Base-by-base conservation (phyloP, 2,329 filamentous ascomycete species). In the Monilinia aucupariae region DNA sequence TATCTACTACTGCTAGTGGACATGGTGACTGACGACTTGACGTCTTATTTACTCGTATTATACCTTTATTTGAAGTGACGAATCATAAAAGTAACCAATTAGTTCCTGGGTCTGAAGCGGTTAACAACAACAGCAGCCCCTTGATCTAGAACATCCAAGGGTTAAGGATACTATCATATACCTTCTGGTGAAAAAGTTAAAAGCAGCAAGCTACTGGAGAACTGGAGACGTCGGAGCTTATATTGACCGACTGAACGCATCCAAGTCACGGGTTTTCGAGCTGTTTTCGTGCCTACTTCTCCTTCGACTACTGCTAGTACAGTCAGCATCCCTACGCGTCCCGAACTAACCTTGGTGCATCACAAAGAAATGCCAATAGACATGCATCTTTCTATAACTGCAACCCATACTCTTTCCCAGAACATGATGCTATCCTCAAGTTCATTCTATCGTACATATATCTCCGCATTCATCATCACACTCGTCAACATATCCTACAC, bases 231-330 rank as follows among this genome's bases (percentile, higher is more conserved):
- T 56, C 54, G 54, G 54, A 56, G 1, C 1, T 56, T 56, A 25
- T 20, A 47, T 47, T 2, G 1, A 12, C 54, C 54, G 41, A 47
- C 30, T 5, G 13, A 25, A 34, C 12, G 4, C 54, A 56, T 47
- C 54, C 12, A 15, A 22, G 41, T 56, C 54, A 56, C 27, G 54
- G n/a, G 54, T 12, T 34, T 25, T 45, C 39, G 53, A 45, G 53
- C 53, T 45, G 12, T 22, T 47, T 56, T 56, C 53, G 53, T 56
- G 39, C 45, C 27, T n/a, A n/a, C n/a, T n/a, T n/a, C n/a, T n/a
- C n/a, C n/a, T 56, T 6, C 53, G 32, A 39, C 4, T 39, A 8
- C 8, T 12, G 1, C 39, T 32, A 27, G 20, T 47, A n/a, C 52
- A 55, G 37, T 22, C 22, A 30, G n/a, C 27, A 10, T 54, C 39